Evolutionary conservation across 169 alveolate species (phyloP), one percentile per base, ranked within the genome.

Genomic region (Eimeria acervulina): DNA sequence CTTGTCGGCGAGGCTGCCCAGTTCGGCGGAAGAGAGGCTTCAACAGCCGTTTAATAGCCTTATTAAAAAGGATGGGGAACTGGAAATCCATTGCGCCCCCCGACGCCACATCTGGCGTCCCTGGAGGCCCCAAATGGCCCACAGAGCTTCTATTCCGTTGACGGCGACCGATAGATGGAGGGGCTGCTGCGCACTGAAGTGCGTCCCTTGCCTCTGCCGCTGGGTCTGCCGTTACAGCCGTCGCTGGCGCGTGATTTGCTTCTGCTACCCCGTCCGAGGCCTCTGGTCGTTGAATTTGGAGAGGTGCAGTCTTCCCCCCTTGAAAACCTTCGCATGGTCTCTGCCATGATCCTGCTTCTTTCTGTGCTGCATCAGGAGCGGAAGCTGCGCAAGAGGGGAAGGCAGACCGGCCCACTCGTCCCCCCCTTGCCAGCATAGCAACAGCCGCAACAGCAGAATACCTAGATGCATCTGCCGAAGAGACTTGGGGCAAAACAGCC

Each of bases 401-500:
- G 55, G 61, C 93, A 23, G 61, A 28, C 17, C 80, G 93, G 42
- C 76, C 78, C 80, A 44, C n/a, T 26, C 80, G 44, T 21, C 55
- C 93, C 93, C 80, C 93, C 7, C 78, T 78, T 55, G 93, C 59
- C 80, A 31, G 93, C 74, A 84, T 10, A 28, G 93, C 93, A 59
- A 55, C 19, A 36, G 93, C 93, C 31, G 93, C 93, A 59, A 70
- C 93, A 84, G 93, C 55, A 13, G 80, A 84, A 33, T 55, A 19
- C 42, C 59, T 70, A 21, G 81, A 70, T 42, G 78, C 80, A 36
- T 44, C 93, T 55, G 78, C 59, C 68, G 93, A 52, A 12, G 93
- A 31, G 7, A 40, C 40, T 84, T 84, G 93, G 61, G 93, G 93
- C 42, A 84, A 23, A 17, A 84, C 52, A 33, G 93, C 93, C 38